Base-by-base conservation (phyloP, 208 protist genomes). In the Crithidia thermophila region DNA sequence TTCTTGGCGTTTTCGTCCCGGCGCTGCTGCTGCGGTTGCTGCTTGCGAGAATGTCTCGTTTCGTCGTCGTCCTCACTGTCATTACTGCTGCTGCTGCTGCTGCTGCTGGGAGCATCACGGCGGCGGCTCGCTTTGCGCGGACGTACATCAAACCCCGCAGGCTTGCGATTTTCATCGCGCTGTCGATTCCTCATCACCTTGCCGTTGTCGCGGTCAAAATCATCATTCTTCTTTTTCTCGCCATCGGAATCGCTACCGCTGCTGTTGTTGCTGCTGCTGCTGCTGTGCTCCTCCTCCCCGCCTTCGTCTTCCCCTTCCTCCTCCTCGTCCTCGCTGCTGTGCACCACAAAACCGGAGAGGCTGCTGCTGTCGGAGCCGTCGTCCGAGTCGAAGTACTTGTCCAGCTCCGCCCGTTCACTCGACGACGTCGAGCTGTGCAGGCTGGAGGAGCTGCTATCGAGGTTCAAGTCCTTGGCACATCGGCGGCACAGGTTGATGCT, bases 341-440 rank as follows among this genome's bases (percentile, higher is more conserved):
- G 42, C 31, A 88, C 84, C 37, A 89, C 78, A 40, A 89, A 92
- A 10, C 85, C 78, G 10, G 79, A 87, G 33, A 87, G 59, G 52
- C 79, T 85, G 52, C 79, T 85, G 42, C 72, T 85, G 10, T 72
- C 76, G 20, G 59, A 60, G n/a, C 82, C 72, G 43, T 68, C 60
- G 4, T 75, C 75, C 9, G 34, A 64, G 66, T 72, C 72, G 36
- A 87, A 84, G 39, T 82, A 72, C 14, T 46, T 62, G n/a, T 75
- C 76, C 42, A 86, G 34, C 23, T 66, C 73, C 27, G 39, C 75
- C 13, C 88, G 72, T 77, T 91, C 88, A 40, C 82, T 83, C 2
- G 84, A 87, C n/a, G 81, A 87, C 4, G 88, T 92, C 21, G 81
- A 82, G 70, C 77, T 87, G 72, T 77, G 77, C 36, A 91, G 68